A percentile compares a stretch with the other conserved stretches of the same genome.
phyloP scores from a whole-genome alignment of 2,329 filamentous ascomycete genomes.

The Clonostachys sp. region DNA sequence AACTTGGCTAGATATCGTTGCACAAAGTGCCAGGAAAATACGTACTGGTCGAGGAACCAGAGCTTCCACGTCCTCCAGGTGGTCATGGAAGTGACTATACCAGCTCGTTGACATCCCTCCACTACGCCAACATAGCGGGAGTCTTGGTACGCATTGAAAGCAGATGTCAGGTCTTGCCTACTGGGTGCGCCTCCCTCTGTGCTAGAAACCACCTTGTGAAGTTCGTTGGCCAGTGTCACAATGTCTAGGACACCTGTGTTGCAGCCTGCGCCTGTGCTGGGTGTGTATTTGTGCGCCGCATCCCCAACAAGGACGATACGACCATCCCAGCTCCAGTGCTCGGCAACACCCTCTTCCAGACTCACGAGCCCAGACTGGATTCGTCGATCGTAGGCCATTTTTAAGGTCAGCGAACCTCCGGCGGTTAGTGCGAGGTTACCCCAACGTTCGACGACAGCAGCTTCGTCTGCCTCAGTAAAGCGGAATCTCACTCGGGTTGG shows the following conservation, averaged over 20 bases:
- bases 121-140: background rate
- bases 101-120: background rate
- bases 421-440: no score
- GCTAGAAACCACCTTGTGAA: slow-evolving; percentile 4
- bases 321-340: background rate
- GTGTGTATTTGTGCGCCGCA: slow-evolving; percentile 20
- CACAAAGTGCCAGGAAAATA: slow-evolving; percentile 9
- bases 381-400: slow-evolving; percentile 7
- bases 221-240: slow-evolving; percentile 12
- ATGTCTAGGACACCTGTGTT: slow-evolving; percentile 20
- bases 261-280: slow-evolving; percentile 17
- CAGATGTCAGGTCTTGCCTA: background rate
- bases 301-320: slow-evolving; percentile 19
- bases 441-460: no score
- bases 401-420: no score
- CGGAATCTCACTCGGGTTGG: no score
- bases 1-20: slow-evolving; percentile 4
- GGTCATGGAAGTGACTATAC: background rate
- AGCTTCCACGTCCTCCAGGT: background rate
- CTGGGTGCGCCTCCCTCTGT: no score
- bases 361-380: slow-evolving; percentile 5
- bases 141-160: slow-evolving; percentile 2
- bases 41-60: slow-evolving; percentile 7
- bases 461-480: no score
- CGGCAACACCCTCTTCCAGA: slow-evolving; percentile 19